Base-by-base conservation (phyloP, 1,139 yeast species). In the Kluyveromyces marxianus region DNA sequence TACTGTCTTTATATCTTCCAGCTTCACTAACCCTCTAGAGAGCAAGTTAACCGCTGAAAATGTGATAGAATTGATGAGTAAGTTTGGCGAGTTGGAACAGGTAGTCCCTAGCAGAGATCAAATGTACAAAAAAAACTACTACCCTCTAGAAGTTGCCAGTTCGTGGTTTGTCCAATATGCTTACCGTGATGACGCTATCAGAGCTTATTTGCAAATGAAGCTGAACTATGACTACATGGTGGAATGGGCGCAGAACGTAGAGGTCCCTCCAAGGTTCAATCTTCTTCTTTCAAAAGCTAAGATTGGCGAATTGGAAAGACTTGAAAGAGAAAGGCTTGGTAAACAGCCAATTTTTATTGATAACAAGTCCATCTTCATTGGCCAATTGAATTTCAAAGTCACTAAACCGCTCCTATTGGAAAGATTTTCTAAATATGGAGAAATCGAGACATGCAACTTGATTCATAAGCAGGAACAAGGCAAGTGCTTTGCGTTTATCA, bases 201-300 rank as follows among this genome's bases (percentile, higher is more conserved):
- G 83, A 56, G 95, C 96, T 0, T 89, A 79, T 69, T 90, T 94
- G 1, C 76, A 73, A 55, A 71, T 85, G 50, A 75, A 83, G 50
- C 72, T 76, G 34, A 71, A 69, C 41, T 66, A 71, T 2, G 62
- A 66, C 27, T 80, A 79, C 73, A 66, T 69, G 35, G 85, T 83
- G 36, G 88, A 83, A 56, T 87, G 96, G 96, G 88, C 94, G 0
- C 90, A 85, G 65, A 88, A 88, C 59, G 72, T 85, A 41, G 86
- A 79, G 45, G 71, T 70, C 34, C 69, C 70, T 24, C 50, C 65
- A 54, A 45, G 58, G 34, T 54, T 54, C 47, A 59, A 59, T 42
- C 45, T 58, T 33, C 40, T 55, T 35, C 25, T 41, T 7, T 38
- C 39, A 21, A 44, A 44, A 28, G 39, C 35, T 7, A 35, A 25